Conservation (phyloP, 345 rosid species). For the Triadica sebifera region DNA sequence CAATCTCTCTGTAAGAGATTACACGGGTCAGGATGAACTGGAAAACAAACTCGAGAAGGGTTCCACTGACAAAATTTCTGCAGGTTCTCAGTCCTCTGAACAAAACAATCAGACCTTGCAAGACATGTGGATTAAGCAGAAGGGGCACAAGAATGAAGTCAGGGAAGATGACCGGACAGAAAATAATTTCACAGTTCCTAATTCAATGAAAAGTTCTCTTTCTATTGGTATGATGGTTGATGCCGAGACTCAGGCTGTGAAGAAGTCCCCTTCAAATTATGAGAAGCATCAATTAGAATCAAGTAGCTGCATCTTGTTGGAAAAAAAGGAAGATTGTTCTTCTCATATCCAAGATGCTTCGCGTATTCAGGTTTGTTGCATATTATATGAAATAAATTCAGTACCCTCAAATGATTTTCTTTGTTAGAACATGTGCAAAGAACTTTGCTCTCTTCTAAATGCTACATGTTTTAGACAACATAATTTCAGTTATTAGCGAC, state of each 20-base stretch:
- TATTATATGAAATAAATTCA: background rate
- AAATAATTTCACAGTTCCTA: background rate
- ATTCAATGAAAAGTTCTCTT: background rate
- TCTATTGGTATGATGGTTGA: constrained; percentile 10
- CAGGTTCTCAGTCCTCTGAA: constrained; percentile 10
- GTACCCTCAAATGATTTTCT: background rate
- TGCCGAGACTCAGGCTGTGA: constrained; percentile 5
- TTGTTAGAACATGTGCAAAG: background rate
- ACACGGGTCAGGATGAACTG: constrained; percentile 1
- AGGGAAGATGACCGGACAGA: constrained; percentile 8
- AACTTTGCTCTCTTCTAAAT: background rate
- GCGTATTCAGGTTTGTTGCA: constrained; percentile 36
- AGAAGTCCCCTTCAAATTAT: constrained; percentile 10
- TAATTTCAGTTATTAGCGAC: background rate
- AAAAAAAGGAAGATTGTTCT: constrained; percentile 16
- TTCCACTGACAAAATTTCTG: constrained; percentile 9
- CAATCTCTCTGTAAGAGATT: background rate
- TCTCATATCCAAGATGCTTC: constrained; percentile 13
- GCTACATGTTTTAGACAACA: background rate
- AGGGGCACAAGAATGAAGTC: constrained; percentile 12
- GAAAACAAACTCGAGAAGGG: constrained; percentile 22
- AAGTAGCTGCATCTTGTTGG: background rate
- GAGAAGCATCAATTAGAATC: constrained; percentile 20
- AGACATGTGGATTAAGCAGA: constrained; percentile 1
- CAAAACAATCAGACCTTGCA: background rate